These are phyloP conservation scores for Bonia amplexicaulis DNA, from an alignment of 176 grass and related monocot genomes.

Conservation along the genomic window DNA sequence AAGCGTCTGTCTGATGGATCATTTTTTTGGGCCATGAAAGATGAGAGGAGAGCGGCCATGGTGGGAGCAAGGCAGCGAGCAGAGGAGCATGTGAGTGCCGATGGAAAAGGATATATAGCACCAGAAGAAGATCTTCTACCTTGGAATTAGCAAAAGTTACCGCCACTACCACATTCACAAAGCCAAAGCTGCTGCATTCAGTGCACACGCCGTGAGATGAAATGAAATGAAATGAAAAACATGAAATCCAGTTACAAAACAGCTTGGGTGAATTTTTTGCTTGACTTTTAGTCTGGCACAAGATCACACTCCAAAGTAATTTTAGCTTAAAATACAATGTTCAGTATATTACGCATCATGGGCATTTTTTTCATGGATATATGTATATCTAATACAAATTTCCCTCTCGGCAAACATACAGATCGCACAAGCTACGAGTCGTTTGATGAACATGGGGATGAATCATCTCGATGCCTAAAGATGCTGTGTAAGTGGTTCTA, in stretches of 20 bases:
- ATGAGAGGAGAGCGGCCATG: neutral
- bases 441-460: neutral
- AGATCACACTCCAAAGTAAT: neutral
- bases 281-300: neutral
- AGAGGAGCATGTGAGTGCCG: neutral
- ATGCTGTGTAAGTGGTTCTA: neutral
- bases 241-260: neutral
- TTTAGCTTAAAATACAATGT: no score
- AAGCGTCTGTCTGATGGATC: neutral
- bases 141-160: slow-evolving; percentile 41
- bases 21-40: neutral
- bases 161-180: neutral
- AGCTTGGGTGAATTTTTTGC: no score
- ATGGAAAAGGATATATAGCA: neutral
- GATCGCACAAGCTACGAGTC: neutral
- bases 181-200: slow-evolving; percentile 17
- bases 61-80: neutral
- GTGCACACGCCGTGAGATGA: neutral
- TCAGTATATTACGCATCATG: no score
- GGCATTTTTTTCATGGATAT: no score
- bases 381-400: no score
- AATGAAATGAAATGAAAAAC: neutral
- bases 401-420: neutral
- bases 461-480: neutral
- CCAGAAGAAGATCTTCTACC: slow-evolving; percentile 26